These are phyloP conservation scores for Xylariaceae sp. DNA, from an alignment of 2,329 filamentous ascomycete genomes.

Conservation along the genomic window DNA sequence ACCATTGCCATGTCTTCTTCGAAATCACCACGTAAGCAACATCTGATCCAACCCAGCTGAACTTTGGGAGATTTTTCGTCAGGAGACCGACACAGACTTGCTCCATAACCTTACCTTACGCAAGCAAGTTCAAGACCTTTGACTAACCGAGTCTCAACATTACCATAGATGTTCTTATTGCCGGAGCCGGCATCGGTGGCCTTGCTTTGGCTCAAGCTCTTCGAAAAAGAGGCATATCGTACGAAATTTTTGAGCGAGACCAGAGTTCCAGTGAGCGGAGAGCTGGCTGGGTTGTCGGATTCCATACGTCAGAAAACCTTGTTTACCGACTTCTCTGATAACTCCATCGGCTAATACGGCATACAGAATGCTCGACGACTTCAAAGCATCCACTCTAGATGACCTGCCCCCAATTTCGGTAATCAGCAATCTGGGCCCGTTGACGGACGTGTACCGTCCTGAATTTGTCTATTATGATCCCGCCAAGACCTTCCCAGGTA, in stretches of 20 bases:
- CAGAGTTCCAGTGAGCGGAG: constrained; percentile 15
- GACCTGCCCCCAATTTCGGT: constrained; percentile 21
- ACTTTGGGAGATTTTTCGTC: neutral
- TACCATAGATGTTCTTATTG: constrained; percentile 18
- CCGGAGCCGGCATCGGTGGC: constrained; percentile 22
- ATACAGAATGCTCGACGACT: constrained; percentile 21
- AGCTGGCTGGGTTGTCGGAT: constrained; percentile 21
- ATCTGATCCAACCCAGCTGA: neutral
- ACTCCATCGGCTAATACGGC: neutral
- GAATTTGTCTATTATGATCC: constrained; percentile 21
- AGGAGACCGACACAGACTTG: too few relatives aligned
- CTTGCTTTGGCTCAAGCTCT: constrained; percentile 20
- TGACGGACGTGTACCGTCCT: constrained; percentile 15
- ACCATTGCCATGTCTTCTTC: constrained; percentile 11
- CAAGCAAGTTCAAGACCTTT: neutral
- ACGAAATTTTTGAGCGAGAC: constrained; percentile 23
- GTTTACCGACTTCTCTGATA: neutral
- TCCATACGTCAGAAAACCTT: constrained; percentile 16
- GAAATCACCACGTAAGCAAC: constrained; percentile 11
- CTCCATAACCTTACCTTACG: neutral
- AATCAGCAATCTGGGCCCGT: constrained; percentile 19
- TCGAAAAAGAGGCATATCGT: constrained; percentile 22
- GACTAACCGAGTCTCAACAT: neutral
- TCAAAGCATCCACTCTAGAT: constrained; percentile 20
- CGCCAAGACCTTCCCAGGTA: constrained; percentile 10